Base-by-base conservation (phyloP, 1,139 yeast species). In the Scheffersomyces parashehatae region DNA sequence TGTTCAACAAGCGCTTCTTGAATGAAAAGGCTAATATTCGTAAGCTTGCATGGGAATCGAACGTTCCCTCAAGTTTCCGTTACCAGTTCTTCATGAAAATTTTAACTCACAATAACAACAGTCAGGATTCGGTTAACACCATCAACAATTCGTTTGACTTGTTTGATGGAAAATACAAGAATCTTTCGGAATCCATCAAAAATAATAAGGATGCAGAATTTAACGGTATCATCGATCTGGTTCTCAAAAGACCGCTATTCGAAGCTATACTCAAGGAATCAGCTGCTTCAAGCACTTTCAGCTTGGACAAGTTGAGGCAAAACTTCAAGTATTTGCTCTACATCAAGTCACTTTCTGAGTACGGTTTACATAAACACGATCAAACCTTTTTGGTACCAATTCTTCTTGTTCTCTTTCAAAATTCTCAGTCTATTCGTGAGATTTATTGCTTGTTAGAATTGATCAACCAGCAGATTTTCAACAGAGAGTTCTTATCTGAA, bases 311-410 rank as follows among this genome's bases (percentile, higher is more conserved):
- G 10, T 66, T 70, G 45, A 57, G 58, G 40, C 52, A 53, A 3
- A 60, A 65, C 39, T 72, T 60, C 49, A 60, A 54, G 36, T 54
- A 56, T 31, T 53, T 74, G 41, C 63, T 74, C 36, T 72, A 69
- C 50, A 56, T 73, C 35, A 70, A 68, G 48, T 65, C 75, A 2
- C 59, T 73, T 29, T 61, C 72, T 1, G 71, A 66, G 38, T 60
- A 58, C 39, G 76, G 75, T 3, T 58, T 74, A 35, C 60, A 60
- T 35, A 68, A 67, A 43, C 75, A 70, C 41, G 79, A 74, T 47
- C 76, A 70, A 45, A 54, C 55, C 0, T 70, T 73, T 38, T 54
- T 73, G 44, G 68, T 74, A n/a, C 78, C 79, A 8, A 45, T 68
- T 7, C 52, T 69, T 9, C 54, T 73, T 31, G 44, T 68, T 5